Conservation (phyloP, 1,139 yeast genomes). For the Lodderomyces pseudojiufengensis region DNA sequence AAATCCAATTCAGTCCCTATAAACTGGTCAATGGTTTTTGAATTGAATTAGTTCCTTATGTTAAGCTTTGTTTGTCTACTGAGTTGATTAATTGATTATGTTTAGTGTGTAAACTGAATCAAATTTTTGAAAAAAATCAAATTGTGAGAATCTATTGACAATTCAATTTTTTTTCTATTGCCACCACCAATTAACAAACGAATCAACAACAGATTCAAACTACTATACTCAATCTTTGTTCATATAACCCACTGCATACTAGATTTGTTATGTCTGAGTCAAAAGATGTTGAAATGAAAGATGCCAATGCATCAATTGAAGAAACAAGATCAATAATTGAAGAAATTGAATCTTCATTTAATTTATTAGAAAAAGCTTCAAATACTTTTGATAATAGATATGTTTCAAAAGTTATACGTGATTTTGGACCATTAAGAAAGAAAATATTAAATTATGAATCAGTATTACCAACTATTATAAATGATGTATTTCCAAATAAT, state of each 20-base stretch:
- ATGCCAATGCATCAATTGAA: constrained; percentile 12
- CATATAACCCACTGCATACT: too few relatives aligned
- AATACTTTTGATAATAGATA: constrained; percentile 80
- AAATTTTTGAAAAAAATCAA: too few relatives aligned
- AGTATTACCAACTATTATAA: constrained; percentile 53
- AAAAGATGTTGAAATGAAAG: constrained; percentile 31
- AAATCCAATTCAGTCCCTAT: too few relatives aligned
- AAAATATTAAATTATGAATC: constrained; percentile 46
- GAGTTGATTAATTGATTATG: too few relatives aligned
- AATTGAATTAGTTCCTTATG: too few relatives aligned
- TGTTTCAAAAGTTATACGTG: constrained; percentile 81
- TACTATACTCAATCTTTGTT: too few relatives aligned
- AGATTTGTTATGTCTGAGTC: constrained; percentile 2
- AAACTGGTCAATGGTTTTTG: too few relatives aligned
- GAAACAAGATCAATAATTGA: constrained; percentile 18
- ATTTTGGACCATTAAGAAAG: constrained; percentile 71
- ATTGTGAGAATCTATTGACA: too few relatives aligned
- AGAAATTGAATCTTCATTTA: constrained; percentile 53
- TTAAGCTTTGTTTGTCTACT: too few relatives aligned
- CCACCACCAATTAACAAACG: too few relatives aligned
- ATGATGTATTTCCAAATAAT: constrained; percentile 37
- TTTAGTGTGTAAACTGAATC: too few relatives aligned
- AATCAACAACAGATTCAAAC: too few relatives aligned
- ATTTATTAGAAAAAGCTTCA: constrained; percentile 66
- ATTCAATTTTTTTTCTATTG: not conserved